A percentile compares a stretch with the other conserved stretches of the same genome.
phyloP scores from a whole-genome alignment of 2,329 filamentous ascomycete species.

The Byssoonygena ceratinophila region DNA sequence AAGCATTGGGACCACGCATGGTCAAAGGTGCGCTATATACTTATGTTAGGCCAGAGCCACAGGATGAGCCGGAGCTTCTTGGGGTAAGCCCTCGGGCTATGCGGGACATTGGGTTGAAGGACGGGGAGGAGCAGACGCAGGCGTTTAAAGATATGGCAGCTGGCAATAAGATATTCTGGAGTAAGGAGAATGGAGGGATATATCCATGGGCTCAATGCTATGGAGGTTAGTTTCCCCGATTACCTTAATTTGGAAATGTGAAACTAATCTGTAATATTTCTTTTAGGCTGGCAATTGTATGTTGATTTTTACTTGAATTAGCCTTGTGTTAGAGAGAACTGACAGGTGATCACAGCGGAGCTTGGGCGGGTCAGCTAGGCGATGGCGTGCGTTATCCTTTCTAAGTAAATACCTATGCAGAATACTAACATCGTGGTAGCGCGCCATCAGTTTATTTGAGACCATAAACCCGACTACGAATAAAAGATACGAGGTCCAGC shows the following conservation, averaged over 20 bases:
- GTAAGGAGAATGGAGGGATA: constrained; percentile 62
- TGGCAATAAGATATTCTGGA: constrained; percentile 71
- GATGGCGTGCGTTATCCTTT: constrained; percentile 50
- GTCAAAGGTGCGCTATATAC: constrained; percentile 82
- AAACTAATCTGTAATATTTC: constrained; percentile 3
- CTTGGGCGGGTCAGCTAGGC: constrained; percentile 91
- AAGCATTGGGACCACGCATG: constrained; percentile 65
- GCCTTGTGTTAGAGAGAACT: too few species aligned
- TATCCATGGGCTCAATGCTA: constrained; percentile 99
- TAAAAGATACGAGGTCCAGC: constrained; percentile 75
- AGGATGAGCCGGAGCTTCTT: constrained; percentile 65
- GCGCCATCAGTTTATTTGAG: constrained; percentile 91
- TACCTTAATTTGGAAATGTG: background rate
- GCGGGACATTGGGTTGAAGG: constrained; percentile 64
- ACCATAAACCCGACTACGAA: constrained; percentile 61
- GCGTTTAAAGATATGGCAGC: constrained; percentile 69
- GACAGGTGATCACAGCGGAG: constrained; percentile 48
- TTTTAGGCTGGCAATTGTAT: constrained; percentile 42
- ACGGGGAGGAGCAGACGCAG: constrained; percentile 56
- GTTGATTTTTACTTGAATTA: too few species aligned
- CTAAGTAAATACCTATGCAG: background rate
- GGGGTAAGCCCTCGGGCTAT: constrained; percentile 70
- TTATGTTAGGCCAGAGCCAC: constrained; percentile 71
- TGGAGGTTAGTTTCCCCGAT: constrained; percentile 51
- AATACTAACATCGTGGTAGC: constrained; percentile 24